phyloP scores from a whole-genome alignment of 2,329 filamentous ascomycete genomes.

The Calonectria hawksworthii region DNA sequence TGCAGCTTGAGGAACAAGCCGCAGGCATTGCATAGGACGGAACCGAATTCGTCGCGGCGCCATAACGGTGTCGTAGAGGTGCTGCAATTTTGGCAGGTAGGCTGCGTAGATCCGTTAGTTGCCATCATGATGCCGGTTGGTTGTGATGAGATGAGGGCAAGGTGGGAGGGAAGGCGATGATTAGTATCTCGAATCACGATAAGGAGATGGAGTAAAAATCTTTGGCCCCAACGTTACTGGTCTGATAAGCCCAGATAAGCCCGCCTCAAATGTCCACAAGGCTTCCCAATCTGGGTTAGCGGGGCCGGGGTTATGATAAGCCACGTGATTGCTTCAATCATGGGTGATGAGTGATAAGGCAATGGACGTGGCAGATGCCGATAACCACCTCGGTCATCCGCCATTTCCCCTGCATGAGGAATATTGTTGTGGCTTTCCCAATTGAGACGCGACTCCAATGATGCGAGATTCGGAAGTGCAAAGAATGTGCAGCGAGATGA shows the following conservation, averaged over 20 bases:
- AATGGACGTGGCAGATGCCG: constrained; percentile 16
- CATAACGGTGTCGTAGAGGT: constrained; percentile 97
- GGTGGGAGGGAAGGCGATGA: constrained; percentile 48
- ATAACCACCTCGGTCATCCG: constrained; percentile 25
- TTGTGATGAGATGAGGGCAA: constrained; percentile 47
- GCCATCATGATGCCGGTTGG: constrained; percentile 62
- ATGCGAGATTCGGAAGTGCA: constrained; percentile 22
- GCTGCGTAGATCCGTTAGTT: constrained; percentile 80
- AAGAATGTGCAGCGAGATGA: constrained; percentile 2
- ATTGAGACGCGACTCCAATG: constrained; percentile 22
- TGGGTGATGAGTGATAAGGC: constrained; percentile 38
- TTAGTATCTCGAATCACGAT: constrained; percentile 55
- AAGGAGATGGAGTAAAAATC: constrained; percentile 54
- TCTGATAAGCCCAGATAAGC: constrained; percentile 55
- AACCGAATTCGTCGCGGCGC: constrained; percentile 95
- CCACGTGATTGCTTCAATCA: constrained; percentile 49
- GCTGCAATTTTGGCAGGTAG: constrained; percentile 95
- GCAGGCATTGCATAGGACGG: constrained; percentile 98
- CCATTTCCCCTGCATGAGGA: constrained; percentile 16
- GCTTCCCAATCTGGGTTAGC: constrained; percentile 40
- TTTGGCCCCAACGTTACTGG: constrained; percentile 47
- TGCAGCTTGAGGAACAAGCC: constrained; percentile 98
- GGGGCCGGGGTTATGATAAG: constrained; percentile 38
- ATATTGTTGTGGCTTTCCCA: constrained; percentile 10
- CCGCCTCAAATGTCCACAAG: constrained; percentile 35